Evolutionary conservation across 768 basidiomycete genomes (phyloP), one percentile per base, ranked within the genome.

Genomic region (Termitomyces sp.): DNA sequence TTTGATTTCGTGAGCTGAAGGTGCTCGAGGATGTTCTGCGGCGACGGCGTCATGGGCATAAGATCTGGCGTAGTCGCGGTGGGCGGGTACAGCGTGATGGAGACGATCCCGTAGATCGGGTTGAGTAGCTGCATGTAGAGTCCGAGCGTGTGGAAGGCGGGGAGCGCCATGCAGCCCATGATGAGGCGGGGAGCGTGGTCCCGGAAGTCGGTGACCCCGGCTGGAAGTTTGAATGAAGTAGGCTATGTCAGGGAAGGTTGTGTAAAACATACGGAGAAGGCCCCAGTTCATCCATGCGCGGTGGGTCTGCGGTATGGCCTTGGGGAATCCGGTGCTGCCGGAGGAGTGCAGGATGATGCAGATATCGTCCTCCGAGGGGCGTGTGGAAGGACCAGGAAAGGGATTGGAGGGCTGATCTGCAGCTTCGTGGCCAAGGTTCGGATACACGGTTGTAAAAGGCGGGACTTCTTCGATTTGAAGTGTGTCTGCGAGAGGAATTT

Each of bases 271-370:
- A 74, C 73, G 58, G 12, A 58, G 56, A 2, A 53, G 27, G 12
- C 62, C 63, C 67, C 66, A 72, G 17, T 68, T 63, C 0, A 62
- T 35, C 5, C 57, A 51, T 5, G 54, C 62, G 3, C 52, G 31
- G 35, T 69, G 53, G 1, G 63, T 70, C 29, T 66, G 62, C 1
- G 66, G 58, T 37, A 76, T 71, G 1, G 73, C 61, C 48, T 72
- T 74, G 0, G 75, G 73, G 35, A 69, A 68, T 1, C 74, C 72
- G 0, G 74, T 73, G 47, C 75, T 75, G 5, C 75, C 75, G 0
- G 76, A 44, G 2, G 43, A 27, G 25, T 44, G 43, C 3, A 44
- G 14, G 16, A 43, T 43, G 12, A 43, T 25, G 23, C 42, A 43
- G 10, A 6, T 16, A 5, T 25, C 23, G 6, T 25, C 23, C 12